phyloP scores from a whole-genome alignment of 2,329 filamentous ascomycete genomes.

The Trichoderma atroviride region DNA sequence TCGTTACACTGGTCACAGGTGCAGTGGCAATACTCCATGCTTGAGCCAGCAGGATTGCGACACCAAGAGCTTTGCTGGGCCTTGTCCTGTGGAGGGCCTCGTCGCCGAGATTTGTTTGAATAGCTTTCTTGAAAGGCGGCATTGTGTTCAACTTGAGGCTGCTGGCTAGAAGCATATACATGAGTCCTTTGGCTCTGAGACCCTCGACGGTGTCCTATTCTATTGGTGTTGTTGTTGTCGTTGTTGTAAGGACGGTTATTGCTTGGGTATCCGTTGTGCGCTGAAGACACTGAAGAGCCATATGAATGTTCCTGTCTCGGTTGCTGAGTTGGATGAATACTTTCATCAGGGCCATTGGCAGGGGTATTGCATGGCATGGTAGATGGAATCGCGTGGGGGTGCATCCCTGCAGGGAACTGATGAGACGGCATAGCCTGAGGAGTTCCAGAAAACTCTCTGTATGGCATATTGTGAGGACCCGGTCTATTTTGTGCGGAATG shows the following conservation, averaged over 20 bases:
- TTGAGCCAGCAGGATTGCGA: constrained; percentile 31
- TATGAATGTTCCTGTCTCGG: neutral
- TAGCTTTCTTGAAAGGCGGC: neutral
- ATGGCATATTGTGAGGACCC: neutral
- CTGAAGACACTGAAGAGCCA: neutral
- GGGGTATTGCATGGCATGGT: neutral
- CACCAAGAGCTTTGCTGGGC: constrained; percentile 27
- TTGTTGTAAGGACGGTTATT: neutral
- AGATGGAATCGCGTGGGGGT: neutral
- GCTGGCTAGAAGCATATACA: neutral
- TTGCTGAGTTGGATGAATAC: neutral
- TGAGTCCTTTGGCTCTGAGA: constrained; percentile 19
- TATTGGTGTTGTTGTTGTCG: neutral
- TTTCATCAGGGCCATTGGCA: neutral
- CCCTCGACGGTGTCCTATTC: constrained; percentile 10
- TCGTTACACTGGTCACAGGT: constrained; percentile 36
- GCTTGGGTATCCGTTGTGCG: constrained; percentile 3
- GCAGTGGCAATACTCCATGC: constrained; percentile 37
- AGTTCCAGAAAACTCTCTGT: constrained; percentile 8
- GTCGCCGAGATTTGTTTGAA: constrained; percentile 9
- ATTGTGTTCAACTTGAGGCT: neutral
- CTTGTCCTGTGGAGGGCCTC: neutral
- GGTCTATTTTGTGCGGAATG: neutral
- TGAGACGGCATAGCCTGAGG: neutral
- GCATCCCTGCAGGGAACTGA: neutral